Conservation (phyloP, 768 basidiomycete genomes). For the Lactifluus piperatus region DNA sequence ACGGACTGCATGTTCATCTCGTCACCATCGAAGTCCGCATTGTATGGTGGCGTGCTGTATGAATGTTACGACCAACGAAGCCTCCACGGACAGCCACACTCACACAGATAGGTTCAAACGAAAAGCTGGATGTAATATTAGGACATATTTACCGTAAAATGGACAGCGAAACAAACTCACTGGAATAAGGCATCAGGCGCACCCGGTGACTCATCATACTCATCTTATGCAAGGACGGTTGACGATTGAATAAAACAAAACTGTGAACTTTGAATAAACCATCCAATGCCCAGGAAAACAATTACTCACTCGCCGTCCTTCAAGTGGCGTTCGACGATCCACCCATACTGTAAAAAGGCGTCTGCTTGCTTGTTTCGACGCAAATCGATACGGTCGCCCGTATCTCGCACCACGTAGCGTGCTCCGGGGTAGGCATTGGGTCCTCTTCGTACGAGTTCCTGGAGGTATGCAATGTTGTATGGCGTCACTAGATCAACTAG, state of each 20-base stretch:
- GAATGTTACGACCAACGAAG: conserved; percentile 24
- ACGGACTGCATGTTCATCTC: conserved; percentile 99
- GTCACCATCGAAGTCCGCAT: conserved; percentile 99
- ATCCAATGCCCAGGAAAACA: background rate
- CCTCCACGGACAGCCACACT: conserved; percentile 29
- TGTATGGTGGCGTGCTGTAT: conserved; percentile 86
- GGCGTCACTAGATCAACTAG: conserved; percentile 63
- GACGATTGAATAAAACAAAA: conserved; percentile 93
- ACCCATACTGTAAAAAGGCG: conserved; percentile 93
- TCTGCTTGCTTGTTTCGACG: conserved; percentile 95
- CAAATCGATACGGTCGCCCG: conserved; percentile 93
- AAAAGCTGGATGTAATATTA: conserved; percentile 55
- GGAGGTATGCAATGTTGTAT: conserved; percentile 91
- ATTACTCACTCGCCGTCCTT: conserved; percentile 95
- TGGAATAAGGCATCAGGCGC: conserved; percentile 95
- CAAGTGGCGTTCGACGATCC: conserved; percentile 96
- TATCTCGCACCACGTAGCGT: conserved; percentile 93
- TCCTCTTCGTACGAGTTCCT: conserved; percentile 91
- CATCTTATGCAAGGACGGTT: conserved; percentile 98
- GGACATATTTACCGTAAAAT: background rate
- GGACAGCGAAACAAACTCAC: conserved; percentile 40
- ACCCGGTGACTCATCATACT: conserved; percentile 99
- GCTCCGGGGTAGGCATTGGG: conserved; percentile 94
- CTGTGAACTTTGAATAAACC: conserved; percentile 31
- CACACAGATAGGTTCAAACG: conserved; percentile 97